Evolutionary conservation across 2,329 filamentous ascomycete species (phyloP), one percentile per base, ranked within the genome.

Genomic region (Cercospora beticola): DNA sequence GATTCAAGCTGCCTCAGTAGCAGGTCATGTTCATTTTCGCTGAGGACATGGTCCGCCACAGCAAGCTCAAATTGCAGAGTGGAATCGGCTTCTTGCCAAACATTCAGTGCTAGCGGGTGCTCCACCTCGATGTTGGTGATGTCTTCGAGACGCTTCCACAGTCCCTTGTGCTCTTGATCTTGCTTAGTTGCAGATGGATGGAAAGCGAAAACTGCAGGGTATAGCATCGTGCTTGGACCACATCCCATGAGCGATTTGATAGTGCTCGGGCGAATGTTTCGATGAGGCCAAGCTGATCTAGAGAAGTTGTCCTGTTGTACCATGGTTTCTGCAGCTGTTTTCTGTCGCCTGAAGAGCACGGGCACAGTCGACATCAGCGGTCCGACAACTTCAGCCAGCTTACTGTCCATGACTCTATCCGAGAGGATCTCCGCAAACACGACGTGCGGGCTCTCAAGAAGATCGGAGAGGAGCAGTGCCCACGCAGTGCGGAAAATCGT

Each of bases 201-300:
- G 28, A 70, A 70, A 5, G 68, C 68, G n/a, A 70, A 70, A 18
- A 70, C 60, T n/a, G 68, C 65, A 14, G 68, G 68, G 30, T 67
- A 70, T 5, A 68, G 62, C 26, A 68, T 62, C 7, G 68, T 65
- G 4, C 33, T 43, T 3, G 62, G 7, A 4, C 52, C 57, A 14
- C 58, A 56, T 7, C 63, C 62, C 12, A 70, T n/a, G 6, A 70
- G 31, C 4, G 61, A 28, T 26, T 58, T 64, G 57, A 70, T 65
- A 3, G 68, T 70, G 23, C 65, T 66, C 12, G 68, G 68, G 18
- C 68, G 65, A 56, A 70, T 43, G 28, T 70, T 70, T 18, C 65
- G 65, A 30, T 70, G 58, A 9, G 36, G 18, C 61, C 65, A 70
- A 23, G 68, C 68, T 49, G 57, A 9, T 30, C 59, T 65, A n/a